Evolutionary conservation across 1,284 basidiomycete genomes (phyloP).

Genomic region (Trichosporon sp.): DNA sequence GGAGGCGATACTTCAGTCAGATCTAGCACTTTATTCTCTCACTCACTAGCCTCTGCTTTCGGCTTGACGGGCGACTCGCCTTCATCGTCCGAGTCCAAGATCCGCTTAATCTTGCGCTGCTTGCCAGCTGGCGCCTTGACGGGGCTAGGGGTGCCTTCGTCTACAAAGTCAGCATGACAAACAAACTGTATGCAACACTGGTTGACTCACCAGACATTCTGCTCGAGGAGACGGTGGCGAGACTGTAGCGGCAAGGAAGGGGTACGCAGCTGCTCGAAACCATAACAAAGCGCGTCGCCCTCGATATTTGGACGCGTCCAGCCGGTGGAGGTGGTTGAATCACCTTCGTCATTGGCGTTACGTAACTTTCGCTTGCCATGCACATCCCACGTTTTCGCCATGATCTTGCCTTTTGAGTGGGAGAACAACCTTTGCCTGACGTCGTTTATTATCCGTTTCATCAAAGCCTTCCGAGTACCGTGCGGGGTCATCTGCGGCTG

Average conservation of each 20-base stretch:
- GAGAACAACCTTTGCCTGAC: neutral
- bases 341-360: neutral
- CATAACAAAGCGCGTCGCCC: neutral
- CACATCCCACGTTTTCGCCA: neutral
- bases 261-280: neutral
- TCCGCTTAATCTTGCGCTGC: slow-evolving; percentile 55
- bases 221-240: neutral
- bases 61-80: slow-evolving; percentile 30
- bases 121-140: slow-evolving; percentile 15
- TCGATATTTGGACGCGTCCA: slow-evolving; percentile 1
- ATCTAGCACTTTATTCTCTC: slow-evolving; percentile 7
- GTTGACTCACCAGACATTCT: slow-evolving; percentile 17
- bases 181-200: too few relatives aligned
- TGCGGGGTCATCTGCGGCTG: neutral
- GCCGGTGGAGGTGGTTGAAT: neutral
- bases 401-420: neutral
- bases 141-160: slow-evolving; percentile 23
- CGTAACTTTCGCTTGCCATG: neutral
- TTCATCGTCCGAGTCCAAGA: slow-evolving; percentile 64
- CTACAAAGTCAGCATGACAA: slow-evolving; percentile 13
- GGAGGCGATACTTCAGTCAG: slow-evolving; percentile 26
- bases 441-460: neutral
- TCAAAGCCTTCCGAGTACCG: neutral
- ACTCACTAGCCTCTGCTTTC: neutral
- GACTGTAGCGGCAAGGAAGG: neutral